Conservation (phyloP, 2,329 filamentous ascomycete species). For the Fusarium miscanthi region DNA sequence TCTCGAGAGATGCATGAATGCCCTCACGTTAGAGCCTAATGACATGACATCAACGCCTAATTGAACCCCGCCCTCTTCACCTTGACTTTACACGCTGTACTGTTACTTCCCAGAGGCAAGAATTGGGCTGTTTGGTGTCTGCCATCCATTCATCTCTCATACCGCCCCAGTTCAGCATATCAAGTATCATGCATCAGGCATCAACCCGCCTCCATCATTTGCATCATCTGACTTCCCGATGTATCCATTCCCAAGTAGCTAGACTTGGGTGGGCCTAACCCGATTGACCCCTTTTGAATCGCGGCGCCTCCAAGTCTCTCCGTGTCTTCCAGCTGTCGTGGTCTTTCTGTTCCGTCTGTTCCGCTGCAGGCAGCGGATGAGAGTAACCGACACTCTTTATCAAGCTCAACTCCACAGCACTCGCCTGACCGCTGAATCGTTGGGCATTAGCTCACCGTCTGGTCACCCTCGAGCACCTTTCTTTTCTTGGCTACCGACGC, state of each 20-base stretch:
- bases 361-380: constrained; percentile 16
- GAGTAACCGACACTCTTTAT: constrained; percentile 13
- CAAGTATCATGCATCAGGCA: constrained; percentile 25
- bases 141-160: background rate
- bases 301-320: background rate
- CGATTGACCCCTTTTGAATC: background rate
- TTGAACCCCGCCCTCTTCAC: constrained; percentile 11
- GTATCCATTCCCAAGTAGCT: constrained; percentile 1
- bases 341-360: constrained; percentile 14
- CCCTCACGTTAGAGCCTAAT: constrained; percentile 20
- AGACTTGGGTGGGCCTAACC: background rate
- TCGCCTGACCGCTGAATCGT: constrained; percentile 12
- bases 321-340: background rate
- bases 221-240: constrained; percentile 8
- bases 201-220: constrained; percentile 21
- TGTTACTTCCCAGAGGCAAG: background rate
- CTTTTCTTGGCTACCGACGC: constrained; percentile 7
- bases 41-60: constrained; percentile 29
- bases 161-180: constrained; percentile 5
- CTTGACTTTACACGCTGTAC: background rate
- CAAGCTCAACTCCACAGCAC: constrained; percentile 22
- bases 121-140: constrained; percentile 3
- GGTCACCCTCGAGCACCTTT: background rate
- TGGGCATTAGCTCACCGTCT: constrained; percentile 17
- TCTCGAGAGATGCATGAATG: constrained; percentile 7